Conservation (phyloP, 2,329 filamentous ascomycete genomes). For the Colletotrichum sp. region DNA sequence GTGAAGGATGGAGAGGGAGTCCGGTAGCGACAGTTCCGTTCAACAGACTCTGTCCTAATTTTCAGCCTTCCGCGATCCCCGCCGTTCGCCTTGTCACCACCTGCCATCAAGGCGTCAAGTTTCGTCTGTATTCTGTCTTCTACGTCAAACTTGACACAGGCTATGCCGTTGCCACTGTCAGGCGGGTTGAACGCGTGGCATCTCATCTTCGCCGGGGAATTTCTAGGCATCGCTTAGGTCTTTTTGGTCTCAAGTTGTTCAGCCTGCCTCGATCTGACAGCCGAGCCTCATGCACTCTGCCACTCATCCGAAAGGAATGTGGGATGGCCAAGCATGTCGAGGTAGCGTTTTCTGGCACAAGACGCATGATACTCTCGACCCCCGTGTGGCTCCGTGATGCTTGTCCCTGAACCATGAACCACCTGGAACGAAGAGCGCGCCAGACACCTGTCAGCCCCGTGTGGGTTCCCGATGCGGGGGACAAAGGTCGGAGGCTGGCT, state of each 20-base stretch:
- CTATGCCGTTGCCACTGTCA: not conserved
- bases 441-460: conserved; percentile 2
- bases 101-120: conserved; percentile 14
- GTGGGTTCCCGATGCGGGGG: not conserved
- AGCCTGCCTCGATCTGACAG: conserved; percentile 13
- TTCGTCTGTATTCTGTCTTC: conserved; percentile 10
- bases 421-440: conserved; percentile 11
- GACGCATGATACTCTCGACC: not conserved
- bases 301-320: not conserved
- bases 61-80: not conserved
- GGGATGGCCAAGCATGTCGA: not conserved
- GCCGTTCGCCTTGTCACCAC: conserved; percentile 6
- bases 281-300: conserved; percentile 6
- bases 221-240: conserved; percentile 4
- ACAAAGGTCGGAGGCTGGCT: not conserved
- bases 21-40: not conserved
- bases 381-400: not conserved
- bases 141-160: not conserved
- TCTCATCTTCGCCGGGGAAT: not conserved
- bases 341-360: not conserved
- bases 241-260: conserved; percentile 5
- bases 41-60: not conserved
- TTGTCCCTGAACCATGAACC: conserved; percentile 10
- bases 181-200: conserved; percentile 2
- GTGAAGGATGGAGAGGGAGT: not conserved